Base-by-base conservation (phyloP, 768 basidiomycete genomes). In the Pisolithus tinctorius region DNA sequence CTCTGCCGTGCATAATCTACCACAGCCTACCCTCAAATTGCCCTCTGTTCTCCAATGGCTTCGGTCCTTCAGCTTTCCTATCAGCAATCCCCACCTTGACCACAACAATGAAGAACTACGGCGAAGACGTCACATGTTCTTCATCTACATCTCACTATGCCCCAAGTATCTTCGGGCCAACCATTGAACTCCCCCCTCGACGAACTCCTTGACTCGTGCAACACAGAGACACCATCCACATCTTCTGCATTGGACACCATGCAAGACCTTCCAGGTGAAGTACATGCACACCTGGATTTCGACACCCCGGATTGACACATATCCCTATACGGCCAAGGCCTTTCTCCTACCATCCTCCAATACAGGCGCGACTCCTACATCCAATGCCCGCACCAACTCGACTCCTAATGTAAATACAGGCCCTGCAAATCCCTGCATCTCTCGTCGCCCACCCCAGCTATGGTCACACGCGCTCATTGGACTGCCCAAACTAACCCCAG, bases 111-210 rank as follows among this genome's bases (percentile, higher is more conserved):
- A 86, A 81, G 79, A 86, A 81, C 60, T 90, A 90, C 65, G 88
- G 86, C 48, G 88, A 90, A 69, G 87, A 82, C 44, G 73, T 83
- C 59, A 78, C 70, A 60, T 69, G 72, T 20, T 25, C 42, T 54
- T 67, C 71, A 17, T 62, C 27, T 7, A 29, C 27, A 29, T 29
- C 64, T 51, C 71, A 78, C 20, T 77, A 81, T 51, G 69, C 74
- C 31, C 78, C 88, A 60, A 77, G 76, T 66, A 81, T 90, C 55
- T 49, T 68, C 23, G 81, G 88, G 9, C 90, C 88, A 0, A 91
- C 90, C 40, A 90, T 91, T 61, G 88, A 92, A 63, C 80, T 91
- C 27, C 84, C 7, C 86, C 6, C 78, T 92, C 16, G 88, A 92
- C 58, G 88, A 92, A 55, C 75, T 92, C 52, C 77, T 92, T 53